These are phyloP conservation scores for Podila epigama DNA, from an alignment of 192 early-diverging fungal species.

Conservation along the genomic window DNA sequence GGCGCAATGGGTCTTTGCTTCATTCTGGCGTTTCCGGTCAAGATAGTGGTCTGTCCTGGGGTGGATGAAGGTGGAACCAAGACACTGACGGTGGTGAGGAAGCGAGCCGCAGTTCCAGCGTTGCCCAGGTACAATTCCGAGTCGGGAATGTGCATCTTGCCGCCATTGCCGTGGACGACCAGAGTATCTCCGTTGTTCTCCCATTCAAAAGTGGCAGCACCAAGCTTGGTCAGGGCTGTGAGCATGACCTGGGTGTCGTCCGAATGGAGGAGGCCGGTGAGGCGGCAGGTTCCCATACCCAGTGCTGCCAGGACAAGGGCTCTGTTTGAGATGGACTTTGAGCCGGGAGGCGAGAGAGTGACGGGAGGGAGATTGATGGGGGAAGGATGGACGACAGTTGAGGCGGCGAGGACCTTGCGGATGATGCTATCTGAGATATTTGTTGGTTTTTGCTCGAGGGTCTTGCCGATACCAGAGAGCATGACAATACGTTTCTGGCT, in stretches of 20 bases:
- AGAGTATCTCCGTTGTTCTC: slow-evolving; percentile 93
- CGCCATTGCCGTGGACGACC: slow-evolving; percentile 83
- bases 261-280: slow-evolving; percentile 91
- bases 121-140: slow-evolving; percentile 16
- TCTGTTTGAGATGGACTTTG: slow-evolving; percentile 98
- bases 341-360: slow-evolving; percentile 82
- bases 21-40: slow-evolving; percentile 98
- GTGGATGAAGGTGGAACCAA: slow-evolving; percentile 62
- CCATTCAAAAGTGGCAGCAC: slow-evolving; percentile 87
- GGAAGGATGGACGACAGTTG: slow-evolving; percentile 69
- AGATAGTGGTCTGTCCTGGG: slow-evolving; percentile 57
- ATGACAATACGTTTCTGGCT: slow-evolving; percentile 91
- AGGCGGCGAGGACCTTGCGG: slow-evolving; percentile 79
- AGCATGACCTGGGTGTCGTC: slow-evolving; percentile 99
- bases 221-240: slow-evolving; percentile 86
- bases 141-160: slow-evolving; percentile 68
- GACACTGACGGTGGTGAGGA: slow-evolving; percentile 88
- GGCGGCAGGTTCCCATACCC: slow-evolving; percentile 78
- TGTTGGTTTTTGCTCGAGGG: slow-evolving; percentile 82
- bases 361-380: slow-evolving; percentile 51
- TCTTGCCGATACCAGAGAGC: slow-evolving; percentile 83
- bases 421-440: slow-evolving; percentile 88
- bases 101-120: slow-evolving; percentile 79
- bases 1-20: slow-evolving; percentile 95
- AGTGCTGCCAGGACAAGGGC: slow-evolving; percentile 92